These are phyloP conservation scores for Talaromyces amestolkiae DNA, from an alignment of 2,329 filamentous ascomycete species.

Conservation along the genomic window DNA sequence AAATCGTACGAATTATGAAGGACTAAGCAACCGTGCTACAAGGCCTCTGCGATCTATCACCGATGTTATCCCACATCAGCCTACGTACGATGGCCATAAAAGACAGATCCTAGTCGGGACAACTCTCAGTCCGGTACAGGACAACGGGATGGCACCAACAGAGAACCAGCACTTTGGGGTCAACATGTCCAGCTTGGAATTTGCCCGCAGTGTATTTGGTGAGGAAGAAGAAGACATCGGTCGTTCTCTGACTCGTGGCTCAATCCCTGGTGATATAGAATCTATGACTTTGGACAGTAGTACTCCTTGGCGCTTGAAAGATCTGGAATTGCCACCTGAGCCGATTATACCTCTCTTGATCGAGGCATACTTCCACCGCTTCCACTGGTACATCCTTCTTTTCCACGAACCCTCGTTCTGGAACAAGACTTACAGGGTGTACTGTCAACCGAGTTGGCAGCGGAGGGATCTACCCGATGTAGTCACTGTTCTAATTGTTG, in stretches of 20 bases:
- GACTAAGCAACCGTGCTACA: not conserved
- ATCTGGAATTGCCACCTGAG: constrained; percentile 21
- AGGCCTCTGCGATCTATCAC: not conserved
- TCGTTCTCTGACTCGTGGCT: not conserved
- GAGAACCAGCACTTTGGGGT: constrained; percentile 23
- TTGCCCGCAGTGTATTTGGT: constrained; percentile 24
- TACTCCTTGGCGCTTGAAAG: constrained; percentile 21
- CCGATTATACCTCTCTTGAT: constrained; percentile 21
- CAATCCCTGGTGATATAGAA: not conserved
- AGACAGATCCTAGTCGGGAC: not conserved
- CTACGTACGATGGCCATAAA: not conserved
- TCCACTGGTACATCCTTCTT: constrained; percentile 26
- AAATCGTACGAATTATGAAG: constrained; percentile 10
- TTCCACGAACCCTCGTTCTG: constrained; percentile 22
- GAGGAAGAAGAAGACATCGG: constrained; percentile 21
- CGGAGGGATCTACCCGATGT: constrained; percentile 22
- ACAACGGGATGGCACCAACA: not conserved
- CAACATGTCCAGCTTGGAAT: constrained; percentile 25
- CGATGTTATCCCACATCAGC: not conserved
- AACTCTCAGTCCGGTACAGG: not conserved
- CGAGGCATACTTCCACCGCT: constrained; percentile 25
- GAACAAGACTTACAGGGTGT: constrained; percentile 17
- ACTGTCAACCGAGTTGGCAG: constrained; percentile 20
- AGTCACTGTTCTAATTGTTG: constrained; percentile 22
- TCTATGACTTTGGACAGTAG: constrained; percentile 12